Evolutionary conservation across 176 grass and related monocot genomes (phyloP), one percentile per base, ranked within the genome.

Genomic region (Oryza coarctata): DNA sequence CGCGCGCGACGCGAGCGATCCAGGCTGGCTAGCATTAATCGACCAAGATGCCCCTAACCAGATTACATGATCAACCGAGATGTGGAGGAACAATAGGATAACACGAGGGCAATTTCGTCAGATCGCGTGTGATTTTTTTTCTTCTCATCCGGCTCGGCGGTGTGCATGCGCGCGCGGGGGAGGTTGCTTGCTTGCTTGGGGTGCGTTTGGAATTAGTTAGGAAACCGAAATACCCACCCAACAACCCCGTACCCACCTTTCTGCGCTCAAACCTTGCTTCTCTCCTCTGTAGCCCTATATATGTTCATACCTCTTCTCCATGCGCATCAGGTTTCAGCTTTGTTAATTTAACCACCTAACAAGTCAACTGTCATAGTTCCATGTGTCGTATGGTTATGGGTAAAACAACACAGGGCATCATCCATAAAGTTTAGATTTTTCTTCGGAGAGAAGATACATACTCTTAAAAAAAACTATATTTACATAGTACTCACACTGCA

Each of bases 161-260:
- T 1, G 65, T 3, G 64, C 5, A 4, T 38, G 55, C n/a, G 74
- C 20, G 12, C 26, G 33, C 35, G 45, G 3, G 14, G 61, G 44
- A 68, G 88, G 73, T 86, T 83, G 83, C 88, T 83, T 86, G 88
- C 9, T 38, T 23, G n/a, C 32, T 2, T 2, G 5, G 22, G 25
- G 60, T 47, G 79, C 83, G 78, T 90, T 85, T 73, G 73, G 73
- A 85, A 84, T 82, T 88, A 38, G 89, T 74, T 88, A 69, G 77
- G 89, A 88, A 91, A 88, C 77, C 29, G 77, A 85, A 88, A 73
- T 82, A 74, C 83, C 84, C 62, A 72, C 26, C 82, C 68, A 82
- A 91, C 86, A 57, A 88, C 89, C 78, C 67, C 31, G 77, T 81
- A 69, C 89, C 89, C 12, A 71, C 76, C 76, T 45, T 82, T 68